Conservation (phyloP, 495 filamentous ascomycete species). For the Podospora sp. region DNA sequence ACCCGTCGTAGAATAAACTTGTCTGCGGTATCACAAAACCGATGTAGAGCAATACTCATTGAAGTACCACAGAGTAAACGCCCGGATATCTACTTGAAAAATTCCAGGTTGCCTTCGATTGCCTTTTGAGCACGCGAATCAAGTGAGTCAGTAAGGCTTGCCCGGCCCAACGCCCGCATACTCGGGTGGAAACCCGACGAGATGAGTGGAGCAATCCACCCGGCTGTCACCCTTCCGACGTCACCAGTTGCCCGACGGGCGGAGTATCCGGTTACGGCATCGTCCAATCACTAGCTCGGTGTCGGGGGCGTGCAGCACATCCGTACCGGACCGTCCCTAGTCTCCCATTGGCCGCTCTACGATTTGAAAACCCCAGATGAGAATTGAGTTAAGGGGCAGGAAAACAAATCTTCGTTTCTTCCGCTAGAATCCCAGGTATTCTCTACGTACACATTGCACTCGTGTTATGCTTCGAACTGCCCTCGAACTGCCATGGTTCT, state of each 20-base stretch:
- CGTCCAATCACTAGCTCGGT: constrained; percentile 3
- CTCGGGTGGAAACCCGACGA: background rate
- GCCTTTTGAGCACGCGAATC: background rate
- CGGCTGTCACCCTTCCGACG: constrained; percentile 4
- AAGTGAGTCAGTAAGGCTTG: background rate
- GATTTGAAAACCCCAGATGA: background rate
- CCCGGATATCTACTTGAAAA: background rate
- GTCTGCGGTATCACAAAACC: too few relatives aligned
- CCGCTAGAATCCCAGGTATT: background rate
- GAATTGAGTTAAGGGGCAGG: background rate
- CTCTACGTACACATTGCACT: constrained; percentile 31
- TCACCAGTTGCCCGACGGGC: constrained; percentile 7
- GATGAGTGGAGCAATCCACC: background rate
- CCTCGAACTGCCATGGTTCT: background rate
- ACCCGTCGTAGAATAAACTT: too few relatives aligned
- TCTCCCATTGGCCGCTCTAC: background rate
- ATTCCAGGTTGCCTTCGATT: background rate
- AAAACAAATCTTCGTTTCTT: background rate
- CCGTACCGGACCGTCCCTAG: background rate
- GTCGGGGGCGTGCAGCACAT: background rate
- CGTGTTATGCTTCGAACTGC: constrained; percentile 45
- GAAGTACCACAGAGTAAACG: background rate
- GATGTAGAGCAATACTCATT: background rate
- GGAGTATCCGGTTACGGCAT: constrained; percentile 10
- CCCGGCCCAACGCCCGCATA: background rate